Evolutionary conservation across 495 filamentous ascomycete species (phyloP).

Genomic region (Neurospora tetraspora): DNA sequence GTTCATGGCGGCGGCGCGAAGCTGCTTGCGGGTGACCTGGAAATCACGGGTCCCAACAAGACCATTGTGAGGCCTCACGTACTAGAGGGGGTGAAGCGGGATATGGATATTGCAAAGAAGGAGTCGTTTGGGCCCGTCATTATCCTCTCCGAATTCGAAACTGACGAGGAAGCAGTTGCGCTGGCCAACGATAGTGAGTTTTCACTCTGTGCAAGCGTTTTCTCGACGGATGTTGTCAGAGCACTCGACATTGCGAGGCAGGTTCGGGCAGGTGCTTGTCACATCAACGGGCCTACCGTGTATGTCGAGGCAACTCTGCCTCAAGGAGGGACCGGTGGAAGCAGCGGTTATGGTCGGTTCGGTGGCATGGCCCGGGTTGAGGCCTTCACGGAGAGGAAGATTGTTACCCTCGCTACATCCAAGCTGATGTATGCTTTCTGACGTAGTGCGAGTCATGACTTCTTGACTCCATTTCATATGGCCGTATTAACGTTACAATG

Average conservation of each 20-base stretch:
- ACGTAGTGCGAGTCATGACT: neutral
- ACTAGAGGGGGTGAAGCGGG: slow-evolving; percentile 16
- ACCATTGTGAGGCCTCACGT: slow-evolving; percentile 23
- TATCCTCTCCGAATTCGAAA: slow-evolving; percentile 16
- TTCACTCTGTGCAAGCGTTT: slow-evolving; percentile 25
- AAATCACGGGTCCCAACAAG: slow-evolving; percentile 15
- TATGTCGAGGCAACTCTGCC: slow-evolving; percentile 26
- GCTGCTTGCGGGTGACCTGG: slow-evolving; percentile 18
- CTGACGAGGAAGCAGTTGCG: slow-evolving; percentile 23
- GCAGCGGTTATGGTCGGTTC: slow-evolving; percentile 29
- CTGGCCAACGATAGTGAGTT: slow-evolving; percentile 25
- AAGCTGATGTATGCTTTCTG: slow-evolving; percentile 18
- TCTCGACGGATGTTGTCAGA: slow-evolving; percentile 20
- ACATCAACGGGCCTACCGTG: slow-evolving; percentile 27
- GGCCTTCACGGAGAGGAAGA: slow-evolving; percentile 25
- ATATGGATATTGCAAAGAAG: slow-evolving; percentile 22
- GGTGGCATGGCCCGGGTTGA: slow-evolving; percentile 23
- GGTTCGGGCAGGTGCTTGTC: slow-evolving; percentile 21
- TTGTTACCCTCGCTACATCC: slow-evolving; percentile 18
- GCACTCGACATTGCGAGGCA: slow-evolving; percentile 21
- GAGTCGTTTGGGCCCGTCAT: slow-evolving; percentile 29
- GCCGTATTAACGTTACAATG: neutral
- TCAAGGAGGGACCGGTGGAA: slow-evolving; percentile 25
- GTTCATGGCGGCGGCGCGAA: slow-evolving; percentile 26
- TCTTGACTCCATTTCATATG: neutral